phyloP scores from a whole-genome alignment of 345 rosid genomes.

The Moricandia moricandioides region DNA sequence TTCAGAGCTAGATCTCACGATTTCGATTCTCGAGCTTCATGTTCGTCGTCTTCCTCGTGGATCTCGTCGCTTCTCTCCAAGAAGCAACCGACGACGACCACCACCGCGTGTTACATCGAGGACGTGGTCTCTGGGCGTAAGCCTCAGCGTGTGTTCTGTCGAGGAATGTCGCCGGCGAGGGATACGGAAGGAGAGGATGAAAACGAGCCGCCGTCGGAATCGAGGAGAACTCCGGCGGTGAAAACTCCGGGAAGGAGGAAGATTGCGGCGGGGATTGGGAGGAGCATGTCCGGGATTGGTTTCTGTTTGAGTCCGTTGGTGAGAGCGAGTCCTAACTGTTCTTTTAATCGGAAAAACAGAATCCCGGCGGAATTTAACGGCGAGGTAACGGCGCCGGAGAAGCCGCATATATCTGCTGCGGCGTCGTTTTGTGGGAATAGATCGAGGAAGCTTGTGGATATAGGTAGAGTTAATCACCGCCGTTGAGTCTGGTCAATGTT shows the following conservation, averaged over 20 bases:
- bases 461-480: conserved; percentile 66
- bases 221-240: conserved; percentile 33
- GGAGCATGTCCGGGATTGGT: conserved; percentile 55
- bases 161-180: conserved; percentile 85
- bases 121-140: conserved; percentile 30
- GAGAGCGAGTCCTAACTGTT: conserved; percentile 74
- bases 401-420: conserved; percentile 68
- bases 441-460: conserved; percentile 85
- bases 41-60: conserved; percentile 43
- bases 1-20: conserved; percentile 81
- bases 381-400: conserved; percentile 45
- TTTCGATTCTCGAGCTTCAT: conserved; percentile 31
- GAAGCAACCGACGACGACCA: conserved; percentile 41
- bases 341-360: conserved; percentile 56
- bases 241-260: conserved; percentile 38
- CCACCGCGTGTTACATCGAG: conserved; percentile 34
- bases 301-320: conserved; percentile 90
- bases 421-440: conserved; percentile 73
- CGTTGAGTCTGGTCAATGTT: conserved; percentile 49
- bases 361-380: conserved; percentile 35
- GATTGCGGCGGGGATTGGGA: conserved; percentile 31
- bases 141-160: conserved; percentile 39
- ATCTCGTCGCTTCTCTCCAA: conserved; percentile 52
- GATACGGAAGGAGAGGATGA: conserved; percentile 36
- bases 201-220: conserved; percentile 37